Percentiles rank a stretch among this genome's conserved stretches.
These are phyloP conservation scores for Creolimax fragrantissima DNA, from an alignment of 78 protist species.

Conservation along the genomic window DNA sequence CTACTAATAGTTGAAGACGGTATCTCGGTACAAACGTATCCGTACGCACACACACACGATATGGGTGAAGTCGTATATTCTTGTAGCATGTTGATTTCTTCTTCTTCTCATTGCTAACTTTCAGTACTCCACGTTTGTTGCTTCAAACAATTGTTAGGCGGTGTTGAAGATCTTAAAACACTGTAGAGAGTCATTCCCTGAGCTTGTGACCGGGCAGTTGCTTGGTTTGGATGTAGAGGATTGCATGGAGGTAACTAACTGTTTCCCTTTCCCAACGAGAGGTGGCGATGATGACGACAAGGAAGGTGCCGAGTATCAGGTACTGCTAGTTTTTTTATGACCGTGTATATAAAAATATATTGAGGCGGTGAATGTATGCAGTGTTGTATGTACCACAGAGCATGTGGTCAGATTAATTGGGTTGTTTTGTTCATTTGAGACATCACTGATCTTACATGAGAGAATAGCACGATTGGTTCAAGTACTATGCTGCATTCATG, in stretches of 20 bases:
- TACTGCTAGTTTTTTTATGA: background rate
- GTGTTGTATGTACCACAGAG: too few species aligned
- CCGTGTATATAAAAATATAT: background rate
- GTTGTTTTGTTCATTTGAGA: too few species aligned
- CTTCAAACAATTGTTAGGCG: background rate
- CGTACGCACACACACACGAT: background rate
- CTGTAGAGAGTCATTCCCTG: slow-evolving; percentile 57
- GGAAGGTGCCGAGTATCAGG: background rate
- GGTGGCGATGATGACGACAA: slow-evolving; percentile 37
- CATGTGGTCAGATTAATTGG: too few species aligned
- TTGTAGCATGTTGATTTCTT: background rate
- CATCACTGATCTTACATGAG: too few species aligned
- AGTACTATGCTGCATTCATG: too few species aligned
- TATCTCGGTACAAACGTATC: background rate
- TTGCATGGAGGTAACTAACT: slow-evolving; percentile 56
- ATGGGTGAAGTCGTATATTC: background rate
- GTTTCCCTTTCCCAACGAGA: slow-evolving; percentile 57
- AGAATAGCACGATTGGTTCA: too few species aligned
- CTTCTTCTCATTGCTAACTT: background rate
- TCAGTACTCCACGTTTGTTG: background rate
- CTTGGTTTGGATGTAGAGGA: slow-evolving; percentile 63
- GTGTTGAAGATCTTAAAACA: slow-evolving; percentile 63
- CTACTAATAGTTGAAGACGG: background rate
- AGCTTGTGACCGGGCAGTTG: slow-evolving; percentile 52
- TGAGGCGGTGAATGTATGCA: too few species aligned